Percentiles rank a stretch among this genome's conserved stretches.
These are phyloP conservation scores for Hypomyces perniciosus DNA, from an alignment of 2,329 filamentous ascomycete species.

Conservation along the genomic window DNA sequence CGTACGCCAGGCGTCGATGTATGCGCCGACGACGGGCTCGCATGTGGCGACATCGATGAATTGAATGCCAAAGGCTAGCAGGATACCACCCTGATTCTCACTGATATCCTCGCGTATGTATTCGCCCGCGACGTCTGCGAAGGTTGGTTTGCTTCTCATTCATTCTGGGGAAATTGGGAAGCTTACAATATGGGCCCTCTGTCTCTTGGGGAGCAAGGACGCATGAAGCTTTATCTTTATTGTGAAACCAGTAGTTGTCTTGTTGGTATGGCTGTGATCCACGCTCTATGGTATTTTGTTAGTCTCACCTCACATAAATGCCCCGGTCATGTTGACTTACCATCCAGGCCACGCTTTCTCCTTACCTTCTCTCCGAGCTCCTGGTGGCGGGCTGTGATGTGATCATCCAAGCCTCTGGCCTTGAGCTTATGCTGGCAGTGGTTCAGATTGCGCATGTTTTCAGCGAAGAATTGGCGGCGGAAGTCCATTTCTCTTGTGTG, in stretches of 20 bases:
- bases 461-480: conserved; percentile 37
- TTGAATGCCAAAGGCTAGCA: conserved; percentile 38
- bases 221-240: conserved; percentile 33
- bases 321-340: conserved; percentile 14
- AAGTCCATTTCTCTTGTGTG: conserved; percentile 37
- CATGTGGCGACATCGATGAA: conserved; percentile 41
- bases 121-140: conserved; percentile 33
- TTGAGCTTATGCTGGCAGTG: conserved; percentile 38
- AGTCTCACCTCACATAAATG: too few species aligned
- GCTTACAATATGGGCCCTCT: conserved; percentile 41
- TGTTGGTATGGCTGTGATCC: neutral
- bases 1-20: conserved; percentile 37
- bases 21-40: conserved; percentile 33
- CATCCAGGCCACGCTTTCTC: conserved; percentile 24
- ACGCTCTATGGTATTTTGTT: neutral
- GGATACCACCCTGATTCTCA: conserved; percentile 35
- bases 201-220: conserved; percentile 41
- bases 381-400: conserved; percentile 35
- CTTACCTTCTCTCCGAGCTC: conserved; percentile 33
- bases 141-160: neutral
- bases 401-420: conserved; percentile 35
- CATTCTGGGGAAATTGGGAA: neutral
- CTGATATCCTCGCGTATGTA: conserved; percentile 36
- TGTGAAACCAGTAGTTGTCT: conserved; percentile 20
- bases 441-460: conserved; percentile 32